These are phyloP conservation scores for Rubroboletus satanas DNA, from an alignment of 768 basidiomycete species.

Conservation along the genomic window DNA sequence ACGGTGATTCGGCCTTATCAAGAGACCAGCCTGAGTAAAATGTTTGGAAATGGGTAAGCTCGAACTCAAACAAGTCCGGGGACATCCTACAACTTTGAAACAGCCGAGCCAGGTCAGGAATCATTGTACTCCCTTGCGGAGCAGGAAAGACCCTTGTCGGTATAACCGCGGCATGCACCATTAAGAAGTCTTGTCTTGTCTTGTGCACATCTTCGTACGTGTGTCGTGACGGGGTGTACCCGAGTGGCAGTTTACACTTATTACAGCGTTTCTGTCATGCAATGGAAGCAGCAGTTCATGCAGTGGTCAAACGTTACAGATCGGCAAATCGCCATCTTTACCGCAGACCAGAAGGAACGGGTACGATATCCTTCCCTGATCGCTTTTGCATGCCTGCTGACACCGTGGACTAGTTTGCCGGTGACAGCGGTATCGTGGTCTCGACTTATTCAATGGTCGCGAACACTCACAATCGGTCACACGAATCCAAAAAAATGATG, in stretches of 20 bases:
- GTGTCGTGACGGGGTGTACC: not conserved
- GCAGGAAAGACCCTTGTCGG: slow-evolving; percentile 99
- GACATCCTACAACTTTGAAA: slow-evolving; percentile 8
- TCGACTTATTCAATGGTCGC: slow-evolving; percentile 99
- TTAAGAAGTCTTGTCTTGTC: slow-evolving; percentile 97
- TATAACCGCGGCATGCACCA: slow-evolving; percentile 98
- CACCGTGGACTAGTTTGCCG: slow-evolving; percentile 66
- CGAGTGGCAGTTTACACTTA: slow-evolving; percentile 7
- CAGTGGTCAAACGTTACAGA: slow-evolving; percentile 99
- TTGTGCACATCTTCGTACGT: slow-evolving; percentile 95
- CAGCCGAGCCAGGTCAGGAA: slow-evolving; percentile 95
- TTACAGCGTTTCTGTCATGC: slow-evolving; percentile 85
- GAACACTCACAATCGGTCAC: slow-evolving; percentile 96
- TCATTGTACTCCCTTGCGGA: slow-evolving; percentile 97
- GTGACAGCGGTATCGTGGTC: slow-evolving; percentile 96
- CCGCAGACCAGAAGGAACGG: slow-evolving; percentile 97
- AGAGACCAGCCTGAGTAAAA: slow-evolving; percentile 96
- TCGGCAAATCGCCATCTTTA: slow-evolving; percentile 94
- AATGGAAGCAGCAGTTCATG: slow-evolving; percentile 98
- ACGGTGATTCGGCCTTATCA: slow-evolving; percentile 98
- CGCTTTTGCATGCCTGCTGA: slow-evolving; percentile 1
- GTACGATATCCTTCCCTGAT: slow-evolving; percentile 36
- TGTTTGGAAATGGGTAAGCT: slow-evolving; percentile 96
- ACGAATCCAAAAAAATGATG: slow-evolving; percentile 99
- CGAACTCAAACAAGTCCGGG: not conserved